Base-by-base conservation (phyloP, 2,329 filamentous ascomycete genomes). In the Cladosporium oxysporum region DNA sequence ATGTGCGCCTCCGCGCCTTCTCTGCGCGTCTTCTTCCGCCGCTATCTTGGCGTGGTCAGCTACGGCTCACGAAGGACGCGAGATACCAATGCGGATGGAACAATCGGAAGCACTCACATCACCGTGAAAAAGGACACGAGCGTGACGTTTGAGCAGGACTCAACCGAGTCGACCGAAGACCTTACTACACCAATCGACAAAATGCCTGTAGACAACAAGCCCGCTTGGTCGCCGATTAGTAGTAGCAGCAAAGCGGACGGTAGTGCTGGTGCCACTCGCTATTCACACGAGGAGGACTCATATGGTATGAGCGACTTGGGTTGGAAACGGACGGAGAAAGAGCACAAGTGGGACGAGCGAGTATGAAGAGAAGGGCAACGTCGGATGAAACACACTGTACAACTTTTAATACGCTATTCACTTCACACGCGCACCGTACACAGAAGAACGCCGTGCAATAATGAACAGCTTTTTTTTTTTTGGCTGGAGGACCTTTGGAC, bases 1-100 rank as follows among this genome's bases (percentile, higher is more conserved):
- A 69, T 75, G 16, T 72, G 68, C 67, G 72, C 73, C 55, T 74
- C 67, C 6, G 60, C 70, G 11, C 74, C 73, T 6, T 73, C 71
- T 26, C 66, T 75, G 6, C 71, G 72, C 60, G 68, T 61, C 12
- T 71, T 69, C 59, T 44, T 71, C 29, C 65, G 65, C 28, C 53
- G 61, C 26, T 66, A 66, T 35, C 58, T 66, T 6, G 72, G 69
- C 52, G 47, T 53, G 28, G 16, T 14, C 35, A 52, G 3, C 26
- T 55, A 55, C 21, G 52, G 29, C 1, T 37, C 49, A 11, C 28
- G 49, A 2, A 50, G 44, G 18, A 33, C 60, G 10, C 2, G 60
- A 44, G 21, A 58, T 10, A 26, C 55, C 21, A 28, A 10, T 5
- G 21, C n/a, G n/a, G 8, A 7, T 41, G 14, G 1, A 3, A 59